phyloP scores from a whole-genome alignment of 495 filamentous ascomycete species.

The Immersiella caudata region DNA sequence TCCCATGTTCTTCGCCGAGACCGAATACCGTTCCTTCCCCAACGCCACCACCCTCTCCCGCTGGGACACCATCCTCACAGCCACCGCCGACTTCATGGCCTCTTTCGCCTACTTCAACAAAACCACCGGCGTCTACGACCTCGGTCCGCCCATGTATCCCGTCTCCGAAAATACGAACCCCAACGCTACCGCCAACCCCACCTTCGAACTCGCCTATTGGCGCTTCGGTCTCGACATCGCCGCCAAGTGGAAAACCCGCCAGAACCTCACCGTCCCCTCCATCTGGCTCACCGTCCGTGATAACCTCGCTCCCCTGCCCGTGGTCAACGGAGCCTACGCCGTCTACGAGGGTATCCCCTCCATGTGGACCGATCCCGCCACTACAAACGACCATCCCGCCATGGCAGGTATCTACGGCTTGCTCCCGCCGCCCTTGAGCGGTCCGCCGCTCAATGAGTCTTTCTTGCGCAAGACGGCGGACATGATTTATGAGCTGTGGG shows the following conservation, averaged over 20 bases:
- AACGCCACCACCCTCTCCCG: constrained; percentile 41
- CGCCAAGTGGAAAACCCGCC: constrained; percentile 43
- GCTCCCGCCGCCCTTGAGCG: constrained; percentile 49
- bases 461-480: constrained; percentile 47
- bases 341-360: constrained; percentile 54
- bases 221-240: constrained; percentile 52
- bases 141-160: constrained; percentile 58
- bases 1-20: constrained; percentile 57
- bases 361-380: constrained; percentile 51
- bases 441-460: constrained; percentile 41
- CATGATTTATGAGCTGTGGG: constrained; percentile 50
- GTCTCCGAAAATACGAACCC: constrained; percentile 55
- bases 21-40: constrained; percentile 50
- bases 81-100: constrained; percentile 56
- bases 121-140: constrained; percentile 48
- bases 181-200: constrained; percentile 53
- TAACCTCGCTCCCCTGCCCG: constrained; percentile 51
- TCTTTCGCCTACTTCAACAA: constrained; percentile 52
- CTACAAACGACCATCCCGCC: constrained; percentile 54
- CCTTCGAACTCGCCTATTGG: constrained; percentile 59
- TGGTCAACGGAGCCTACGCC: constrained; percentile 47
- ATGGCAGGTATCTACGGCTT: constrained; percentile 54
- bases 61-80: constrained; percentile 50
- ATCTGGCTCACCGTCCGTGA: constrained; percentile 48
- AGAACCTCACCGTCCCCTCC: constrained; percentile 37